Evolutionary conservation across 2,329 filamentous ascomycete species (phyloP).

Genomic region (Neofusicoccum parvum): DNA sequence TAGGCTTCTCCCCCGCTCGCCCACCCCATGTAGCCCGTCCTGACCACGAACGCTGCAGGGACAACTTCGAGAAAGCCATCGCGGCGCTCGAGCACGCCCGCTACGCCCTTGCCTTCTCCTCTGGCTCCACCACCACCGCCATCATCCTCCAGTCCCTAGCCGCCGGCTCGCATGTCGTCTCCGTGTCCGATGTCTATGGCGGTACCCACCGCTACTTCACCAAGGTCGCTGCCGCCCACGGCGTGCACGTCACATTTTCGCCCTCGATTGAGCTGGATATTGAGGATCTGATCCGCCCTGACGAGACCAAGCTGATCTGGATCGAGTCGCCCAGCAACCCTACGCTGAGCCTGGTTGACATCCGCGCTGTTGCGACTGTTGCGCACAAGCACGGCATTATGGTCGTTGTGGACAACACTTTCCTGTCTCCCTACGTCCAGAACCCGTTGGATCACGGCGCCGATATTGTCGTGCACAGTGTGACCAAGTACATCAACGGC

Average conservation of each 20-base stretch:
- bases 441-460: slow-evolving; percentile 94
- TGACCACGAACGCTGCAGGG: slow-evolving; percentile 46
- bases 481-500: slow-evolving; percentile 99
- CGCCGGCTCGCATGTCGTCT: slow-evolving; percentile 89
- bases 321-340: slow-evolving; percentile 96
- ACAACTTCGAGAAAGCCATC: slow-evolving; percentile 90
- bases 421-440: slow-evolving; percentile 94
- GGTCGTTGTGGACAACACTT: slow-evolving; percentile 99
- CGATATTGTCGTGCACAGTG: slow-evolving; percentile 94
- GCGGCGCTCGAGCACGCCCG: slow-evolving; percentile 91
- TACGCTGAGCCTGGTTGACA: slow-evolving; percentile 89
- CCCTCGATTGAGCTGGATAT: slow-evolving; percentile 90
- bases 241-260: slow-evolving; percentile 92
- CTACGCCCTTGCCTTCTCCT: slow-evolving; percentile 91
- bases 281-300: slow-evolving; percentile 74
- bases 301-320: slow-evolving; percentile 91
- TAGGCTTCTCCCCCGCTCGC: slow-evolving; percentile 29
- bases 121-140: slow-evolving; percentile 90
- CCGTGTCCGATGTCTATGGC: slow-evolving; percentile 95
- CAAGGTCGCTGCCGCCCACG: slow-evolving; percentile 91
- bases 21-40: slow-evolving; percentile 13
- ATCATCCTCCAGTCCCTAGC: slow-evolving; percentile 91
- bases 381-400: slow-evolving; percentile 87
- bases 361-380: slow-evolving; percentile 76
- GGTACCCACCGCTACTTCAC: slow-evolving; percentile 99